phyloP scores from a whole-genome alignment of 805 yeast genomes.

The Wickerhamomyces tratensis region DNA sequence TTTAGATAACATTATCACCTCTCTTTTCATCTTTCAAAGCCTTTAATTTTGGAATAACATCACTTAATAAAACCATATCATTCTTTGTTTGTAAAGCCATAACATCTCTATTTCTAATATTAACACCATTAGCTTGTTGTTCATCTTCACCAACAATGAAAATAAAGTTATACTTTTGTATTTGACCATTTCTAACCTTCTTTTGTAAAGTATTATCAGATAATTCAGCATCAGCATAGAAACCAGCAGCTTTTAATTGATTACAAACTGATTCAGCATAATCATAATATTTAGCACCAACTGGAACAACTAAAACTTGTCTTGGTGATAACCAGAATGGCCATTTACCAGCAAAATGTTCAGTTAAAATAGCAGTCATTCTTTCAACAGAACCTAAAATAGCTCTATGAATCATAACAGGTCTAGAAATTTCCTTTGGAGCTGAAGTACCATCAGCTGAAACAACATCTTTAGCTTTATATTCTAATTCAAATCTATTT shows the following conservation, averaged over 20 bases:
- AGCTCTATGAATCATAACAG: constrained; percentile 99
- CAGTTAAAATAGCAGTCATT: constrained; percentile 97
- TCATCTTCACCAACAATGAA: constrained; percentile 97
- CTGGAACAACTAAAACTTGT: constrained; percentile 93
- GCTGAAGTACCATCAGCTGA: constrained; percentile 20
- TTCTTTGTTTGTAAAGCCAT: constrained; percentile 88
- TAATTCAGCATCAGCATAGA: constrained; percentile 88
- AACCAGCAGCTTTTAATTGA: constrained; percentile 57
- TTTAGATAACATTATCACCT: constrained; percentile 44
- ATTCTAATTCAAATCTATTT: constrained; percentile 82
- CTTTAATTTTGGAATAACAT: constrained; percentile 60
- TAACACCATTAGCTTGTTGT: constrained; percentile 68
- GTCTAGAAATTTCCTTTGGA: constrained; percentile 57
- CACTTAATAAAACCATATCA: constrained; percentile 66
- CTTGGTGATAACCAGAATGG: constrained; percentile 99
- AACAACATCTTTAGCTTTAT: constrained; percentile 54
- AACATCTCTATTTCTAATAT: constrained; percentile 95
- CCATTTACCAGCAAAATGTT: constrained; percentile 99
- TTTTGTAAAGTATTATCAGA: constrained; percentile 95
- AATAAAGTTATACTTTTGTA: constrained; percentile 89
- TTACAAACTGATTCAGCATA: constrained; percentile 81
- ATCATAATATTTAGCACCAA: constrained; percentile 85
- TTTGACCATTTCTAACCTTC: constrained; percentile 96
- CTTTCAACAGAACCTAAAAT: constrained; percentile 97
- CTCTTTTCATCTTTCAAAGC: constrained; percentile 67